phyloP scores from a whole-genome alignment of 2,329 filamentous ascomycete genomes.

The Claviceps maximensis region DNA sequence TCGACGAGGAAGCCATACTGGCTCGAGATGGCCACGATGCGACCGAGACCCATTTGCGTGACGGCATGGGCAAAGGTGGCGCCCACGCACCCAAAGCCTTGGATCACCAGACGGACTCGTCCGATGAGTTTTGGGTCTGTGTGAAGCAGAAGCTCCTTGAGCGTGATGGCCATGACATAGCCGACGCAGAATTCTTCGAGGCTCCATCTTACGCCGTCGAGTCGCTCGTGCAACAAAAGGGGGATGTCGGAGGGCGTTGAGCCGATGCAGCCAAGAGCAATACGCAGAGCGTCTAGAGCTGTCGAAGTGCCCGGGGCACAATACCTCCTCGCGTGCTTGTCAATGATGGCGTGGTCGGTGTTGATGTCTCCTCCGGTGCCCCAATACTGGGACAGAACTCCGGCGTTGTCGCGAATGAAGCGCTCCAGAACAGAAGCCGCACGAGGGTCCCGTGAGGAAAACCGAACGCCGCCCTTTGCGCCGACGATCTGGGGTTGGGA shows the following conservation, averaged over 20 bases:
- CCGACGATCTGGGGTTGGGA: neutral
- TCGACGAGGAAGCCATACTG: neutral
- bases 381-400: neutral
- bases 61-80: neutral
- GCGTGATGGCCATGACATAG: neutral
- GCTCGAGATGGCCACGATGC: neutral
- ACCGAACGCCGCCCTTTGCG: neutral
- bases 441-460: neutral
- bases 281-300: neutral
- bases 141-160: neutral
- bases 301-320: neutral
- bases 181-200: neutral
- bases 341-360: neutral
- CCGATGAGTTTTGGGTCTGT: neutral
- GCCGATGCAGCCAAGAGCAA: neutral
- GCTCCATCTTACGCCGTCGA: neutral
- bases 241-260: neutral
- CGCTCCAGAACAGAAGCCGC: neutral
- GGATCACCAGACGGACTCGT: neutral
- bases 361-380: neutral
- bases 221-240: neutral
- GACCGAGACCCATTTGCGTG: neutral
- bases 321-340: neutral
- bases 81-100: neutral
- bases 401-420: neutral